Evolutionary conservation across 805 yeast genomes (phyloP), one percentile per base, ranked within the genome.

Genomic region (Zygoascus bituminiphila): DNA sequence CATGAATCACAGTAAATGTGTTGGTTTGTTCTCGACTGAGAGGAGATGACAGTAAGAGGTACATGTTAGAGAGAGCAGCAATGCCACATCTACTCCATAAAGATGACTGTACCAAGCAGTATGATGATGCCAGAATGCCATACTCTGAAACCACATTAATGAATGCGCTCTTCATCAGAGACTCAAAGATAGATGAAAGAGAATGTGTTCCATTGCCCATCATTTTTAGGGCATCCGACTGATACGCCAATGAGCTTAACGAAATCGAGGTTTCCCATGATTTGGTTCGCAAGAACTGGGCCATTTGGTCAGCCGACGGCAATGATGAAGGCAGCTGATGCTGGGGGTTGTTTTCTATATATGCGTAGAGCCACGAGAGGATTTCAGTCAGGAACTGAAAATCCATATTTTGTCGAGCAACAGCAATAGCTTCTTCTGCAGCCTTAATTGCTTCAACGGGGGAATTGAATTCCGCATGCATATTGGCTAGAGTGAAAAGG

Each of bases 341-440:
- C 24, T 47, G 70, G 0, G 95, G 96, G 57, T 81, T 75, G 50
- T 77, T 76, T 51, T 78, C 78, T 58, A 86, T 71, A 56, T 83
- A 85, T 53, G 81, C 76, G 54, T 80, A 79, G 1, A 87, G 68
- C 62, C 62, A 58, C 5, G 61, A 57, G 22, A 88, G 67, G 14
- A 88, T 73, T 55, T 80, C 80, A 23, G 85, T 82, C 38, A 88
- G 70, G 22, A 94, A 85, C 12, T 74, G 70, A 48, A 77, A 72
- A 62, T 89, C 96, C 52, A 81, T 81, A 56, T 83, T 82, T 57
- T 88, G 96, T 55, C 96, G 70, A 0, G 96, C 96, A 2, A 88
- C 88, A 5, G 84, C 72, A 2, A 88, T 83, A 0, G 96, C 93
- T 62, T 88, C 96, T 53, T 84, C 87, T 7, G 88, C 84, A 1